These are phyloP conservation scores for Pythium sp. DNA, from an alignment of 352 stramenopile genomes.

Conservation along the genomic window DNA sequence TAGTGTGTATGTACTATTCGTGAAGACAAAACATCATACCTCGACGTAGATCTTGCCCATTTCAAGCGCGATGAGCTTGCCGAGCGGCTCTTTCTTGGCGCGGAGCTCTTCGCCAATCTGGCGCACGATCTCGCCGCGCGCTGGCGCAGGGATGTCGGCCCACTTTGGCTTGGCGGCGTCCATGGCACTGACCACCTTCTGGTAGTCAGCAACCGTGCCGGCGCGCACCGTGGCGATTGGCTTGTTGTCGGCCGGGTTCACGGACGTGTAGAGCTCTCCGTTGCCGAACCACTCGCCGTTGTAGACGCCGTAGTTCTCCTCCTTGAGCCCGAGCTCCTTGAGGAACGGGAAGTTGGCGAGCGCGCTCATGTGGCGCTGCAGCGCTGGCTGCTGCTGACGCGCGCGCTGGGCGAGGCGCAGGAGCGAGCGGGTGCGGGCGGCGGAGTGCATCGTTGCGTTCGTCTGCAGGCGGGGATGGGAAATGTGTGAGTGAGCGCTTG, in stretches of 20 bases:
- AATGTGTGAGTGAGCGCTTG: conserved; percentile 11
- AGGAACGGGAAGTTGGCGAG: conserved; percentile 72
- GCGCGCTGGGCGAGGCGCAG: conserved; percentile 13
- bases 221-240: conserved; percentile 79
- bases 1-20: neutral
- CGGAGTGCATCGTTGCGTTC: conserved; percentile 12
- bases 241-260: conserved; percentile 84
- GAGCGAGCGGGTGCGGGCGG: conserved; percentile 11
- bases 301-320: conserved; percentile 86
- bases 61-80: conserved; percentile 89
- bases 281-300: conserved; percentile 86
- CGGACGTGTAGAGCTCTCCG: conserved; percentile 74
- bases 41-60: conserved; percentile 94
- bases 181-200: conserved; percentile 81
- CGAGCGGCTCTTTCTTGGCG: conserved; percentile 86
- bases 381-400: conserved; percentile 9
- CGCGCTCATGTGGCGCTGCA: conserved; percentile 39
- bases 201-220: conserved; percentile 82
- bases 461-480: conserved; percentile 2
- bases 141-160: conserved; percentile 82
- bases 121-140: conserved; percentile 89
- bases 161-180: conserved; percentile 81
- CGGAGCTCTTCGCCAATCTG: conserved; percentile 90
- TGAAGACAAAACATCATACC: conserved; percentile 23
- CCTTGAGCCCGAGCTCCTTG: conserved; percentile 70